phyloP scores from a whole-genome alignment of 2,329 filamentous ascomycete genomes.

The Sporothrix protearum region DNA sequence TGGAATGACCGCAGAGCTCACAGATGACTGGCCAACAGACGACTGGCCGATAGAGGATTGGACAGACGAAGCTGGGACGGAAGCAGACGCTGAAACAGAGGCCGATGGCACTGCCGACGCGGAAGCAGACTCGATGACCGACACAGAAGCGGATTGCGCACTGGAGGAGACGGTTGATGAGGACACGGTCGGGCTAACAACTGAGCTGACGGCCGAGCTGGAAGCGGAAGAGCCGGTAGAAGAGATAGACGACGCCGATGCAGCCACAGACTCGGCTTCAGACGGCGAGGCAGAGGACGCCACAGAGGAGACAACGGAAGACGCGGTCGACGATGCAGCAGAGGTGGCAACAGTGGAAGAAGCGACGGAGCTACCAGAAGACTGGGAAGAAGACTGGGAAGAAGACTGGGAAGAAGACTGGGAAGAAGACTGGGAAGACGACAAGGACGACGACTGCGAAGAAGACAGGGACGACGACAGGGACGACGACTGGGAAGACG shows the following conservation, averaged over 20 bases:
- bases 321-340: background rate
- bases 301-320: background rate
- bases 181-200: background rate
- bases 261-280: background rate
- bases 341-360: background rate
- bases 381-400: background rate
- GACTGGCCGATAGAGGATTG: no score
- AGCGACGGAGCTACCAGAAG: background rate
- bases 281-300: background rate
- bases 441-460: background rate
- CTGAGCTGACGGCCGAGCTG: background rate
- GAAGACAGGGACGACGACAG: background rate
- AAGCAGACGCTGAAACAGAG: slow-evolving; percentile 5
- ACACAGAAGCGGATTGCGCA: background rate
- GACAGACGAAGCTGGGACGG: no score
- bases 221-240: background rate
- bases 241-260: background rate
- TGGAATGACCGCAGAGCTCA: background rate
- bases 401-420: background rate
- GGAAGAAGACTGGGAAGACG: background rate
- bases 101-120: background rate
- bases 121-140: no score
- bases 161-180: background rate
- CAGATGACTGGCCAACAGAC: background rate
- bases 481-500: background rate